A percentile compares a stretch with the other conserved stretches of the same genome.
These are phyloP conservation scores for Cercophora newfieldiana DNA, from an alignment of 495 filamentous ascomycete species.

Conservation along the genomic window DNA sequence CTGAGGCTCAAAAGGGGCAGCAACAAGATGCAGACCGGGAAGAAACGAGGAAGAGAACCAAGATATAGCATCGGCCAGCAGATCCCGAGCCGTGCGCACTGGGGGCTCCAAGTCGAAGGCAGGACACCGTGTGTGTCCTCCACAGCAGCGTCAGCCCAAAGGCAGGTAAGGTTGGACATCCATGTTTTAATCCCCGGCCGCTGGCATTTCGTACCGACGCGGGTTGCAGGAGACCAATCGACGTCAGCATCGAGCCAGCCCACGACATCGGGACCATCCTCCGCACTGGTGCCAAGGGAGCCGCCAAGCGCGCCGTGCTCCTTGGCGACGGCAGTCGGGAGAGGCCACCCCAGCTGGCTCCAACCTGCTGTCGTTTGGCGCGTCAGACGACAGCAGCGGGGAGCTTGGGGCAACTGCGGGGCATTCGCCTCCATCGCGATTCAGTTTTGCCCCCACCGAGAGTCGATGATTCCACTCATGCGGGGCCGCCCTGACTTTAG, in stretches of 20 bases:
- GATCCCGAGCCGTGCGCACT: background rate
- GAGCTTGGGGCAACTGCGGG: background rate
- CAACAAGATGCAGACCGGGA: background rate
- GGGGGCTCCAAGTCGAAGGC: slow-evolving; percentile 23
- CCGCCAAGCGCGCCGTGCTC: slow-evolving; percentile 21
- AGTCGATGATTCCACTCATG: background rate
- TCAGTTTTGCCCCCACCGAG: background rate
- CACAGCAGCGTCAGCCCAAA: background rate
- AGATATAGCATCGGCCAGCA: background rate
- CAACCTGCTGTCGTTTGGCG: background rate
- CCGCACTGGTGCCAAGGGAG: slow-evolving; percentile 19
- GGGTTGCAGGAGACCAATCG: slow-evolving; percentile 15
- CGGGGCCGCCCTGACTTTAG: background rate
- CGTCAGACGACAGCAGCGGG: background rate
- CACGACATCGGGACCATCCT: slow-evolving; percentile 22
- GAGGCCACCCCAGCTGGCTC: background rate
- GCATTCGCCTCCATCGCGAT: background rate
- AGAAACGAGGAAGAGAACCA: background rate
- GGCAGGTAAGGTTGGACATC: background rate
- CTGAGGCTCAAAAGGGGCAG: background rate
- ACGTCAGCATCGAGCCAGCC: slow-evolving; percentile 1
- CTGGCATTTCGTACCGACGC: slow-evolving; percentile 10
- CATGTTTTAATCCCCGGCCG: slow-evolving; percentile 9
- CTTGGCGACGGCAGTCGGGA: slow-evolving; percentile 31
- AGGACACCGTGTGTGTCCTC: slow-evolving; percentile 1